A percentile compares a stretch with the other conserved stretches of the same genome.
Conservation (phyloP, 257 asterid genomes). For the Solanum tarijense region DNA sequence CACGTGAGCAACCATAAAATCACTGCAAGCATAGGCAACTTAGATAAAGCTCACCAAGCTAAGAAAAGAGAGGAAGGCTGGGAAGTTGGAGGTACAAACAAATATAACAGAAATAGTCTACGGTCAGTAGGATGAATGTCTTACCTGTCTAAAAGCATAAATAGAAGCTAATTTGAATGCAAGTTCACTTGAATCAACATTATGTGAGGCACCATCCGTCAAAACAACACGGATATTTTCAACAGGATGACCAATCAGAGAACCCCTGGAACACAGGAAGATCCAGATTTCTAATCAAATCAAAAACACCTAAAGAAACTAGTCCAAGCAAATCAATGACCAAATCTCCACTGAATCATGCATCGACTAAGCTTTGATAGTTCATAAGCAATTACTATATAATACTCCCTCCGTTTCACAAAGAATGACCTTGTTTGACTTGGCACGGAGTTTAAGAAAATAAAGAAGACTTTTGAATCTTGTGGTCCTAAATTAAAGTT, state of each 20-base stretch:
- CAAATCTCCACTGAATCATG: not conserved
- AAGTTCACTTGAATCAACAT: constrained; percentile 99
- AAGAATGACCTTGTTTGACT: no score
- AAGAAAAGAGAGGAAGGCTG: not conserved
- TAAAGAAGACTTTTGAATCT: no score
- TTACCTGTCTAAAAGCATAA: constrained; percentile 97
- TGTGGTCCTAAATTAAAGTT: no score
- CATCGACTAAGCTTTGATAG: not conserved
- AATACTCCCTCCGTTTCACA: not conserved
- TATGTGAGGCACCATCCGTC: constrained; percentile 89
- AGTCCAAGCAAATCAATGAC: not conserved
- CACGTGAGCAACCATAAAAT: not conserved
- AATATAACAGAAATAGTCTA: not conserved
- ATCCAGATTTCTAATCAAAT: not conserved
- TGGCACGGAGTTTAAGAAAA: no score
- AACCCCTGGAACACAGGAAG: constrained; percentile 58
- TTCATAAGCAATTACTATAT: not conserved
- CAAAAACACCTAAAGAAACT: not conserved
- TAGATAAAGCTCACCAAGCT: not conserved
- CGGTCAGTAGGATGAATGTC: not conserved
- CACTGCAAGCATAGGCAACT: not conserved
- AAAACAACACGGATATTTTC: constrained; percentile 80
- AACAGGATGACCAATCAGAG: constrained; percentile 96
- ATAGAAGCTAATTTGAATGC: constrained; percentile 95
- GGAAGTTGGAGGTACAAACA: not conserved